Percentiles rank a stretch among this genome's conserved stretches.
Evolutionary conservation across 352 stramenopile genomes (phyloP).

Genomic region (Pythium pectinolyticum): DNA sequence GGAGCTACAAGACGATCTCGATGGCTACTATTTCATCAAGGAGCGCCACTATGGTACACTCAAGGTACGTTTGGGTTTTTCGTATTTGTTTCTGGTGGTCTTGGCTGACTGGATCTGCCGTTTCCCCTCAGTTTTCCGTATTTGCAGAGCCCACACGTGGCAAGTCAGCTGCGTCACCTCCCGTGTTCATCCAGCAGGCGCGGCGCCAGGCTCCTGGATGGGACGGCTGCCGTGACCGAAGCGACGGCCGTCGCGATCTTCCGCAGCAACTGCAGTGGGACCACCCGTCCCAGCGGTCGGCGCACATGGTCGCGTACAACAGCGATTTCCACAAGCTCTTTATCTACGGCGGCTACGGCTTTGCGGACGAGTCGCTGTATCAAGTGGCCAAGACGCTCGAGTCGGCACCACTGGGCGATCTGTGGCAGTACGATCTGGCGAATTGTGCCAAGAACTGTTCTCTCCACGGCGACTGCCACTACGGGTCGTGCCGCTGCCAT

Average conservation of each 20-base stretch:
- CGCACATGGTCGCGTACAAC: conserved; percentile 87
- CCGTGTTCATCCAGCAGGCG: conserved; percentile 91
- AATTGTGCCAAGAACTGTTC: conserved; percentile 94
- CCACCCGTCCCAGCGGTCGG: conserved; percentile 81
- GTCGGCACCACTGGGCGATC: conserved; percentile 68
- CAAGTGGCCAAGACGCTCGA: conserved; percentile 56
- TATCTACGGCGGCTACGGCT: conserved; percentile 88
- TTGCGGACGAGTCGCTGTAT: conserved; percentile 64
- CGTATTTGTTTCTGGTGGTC: too few species aligned
- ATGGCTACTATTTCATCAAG: conserved; percentile 70
- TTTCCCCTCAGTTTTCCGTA: conserved; percentile 68
- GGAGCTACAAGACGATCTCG: conserved; percentile 33
- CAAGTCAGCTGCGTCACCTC: conserved; percentile 36
- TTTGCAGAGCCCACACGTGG: conserved; percentile 89
- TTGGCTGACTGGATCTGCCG: too few species aligned
- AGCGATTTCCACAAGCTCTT: conserved; percentile 69
- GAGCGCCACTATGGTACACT: conserved; percentile 73
- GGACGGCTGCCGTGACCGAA: conserved; percentile 93
- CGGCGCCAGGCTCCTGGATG: conserved; percentile 90
- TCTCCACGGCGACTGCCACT: conserved; percentile 88
- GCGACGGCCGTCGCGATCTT: conserved; percentile 67
- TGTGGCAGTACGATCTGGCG: conserved; percentile 90
- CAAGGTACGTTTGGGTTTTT: conserved; percentile 36
- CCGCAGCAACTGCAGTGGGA: conserved; percentile 74
- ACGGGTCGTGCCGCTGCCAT: conserved; percentile 92